Conservation (phyloP, 495 filamentous ascomycete genomes). For the Thermothielavioides terrestris region DNA sequence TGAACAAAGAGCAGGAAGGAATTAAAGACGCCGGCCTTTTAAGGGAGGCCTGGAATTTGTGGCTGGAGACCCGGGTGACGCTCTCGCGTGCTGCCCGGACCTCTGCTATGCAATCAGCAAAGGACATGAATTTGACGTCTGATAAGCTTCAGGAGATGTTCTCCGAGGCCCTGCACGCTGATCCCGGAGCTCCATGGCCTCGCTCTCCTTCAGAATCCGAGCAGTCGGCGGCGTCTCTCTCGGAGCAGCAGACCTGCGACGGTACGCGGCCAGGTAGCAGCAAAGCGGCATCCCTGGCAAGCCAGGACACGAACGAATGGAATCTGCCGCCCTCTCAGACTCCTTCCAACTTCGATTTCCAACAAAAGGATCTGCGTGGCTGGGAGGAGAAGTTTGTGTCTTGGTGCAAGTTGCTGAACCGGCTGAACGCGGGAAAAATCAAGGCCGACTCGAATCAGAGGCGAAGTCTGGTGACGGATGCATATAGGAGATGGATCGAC, state of each 20-base stretch:
- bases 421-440: constrained; percentile 9
- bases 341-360: constrained; percentile 2
- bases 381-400: constrained; percentile 14
- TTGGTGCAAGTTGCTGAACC: constrained; percentile 16
- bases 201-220: not conserved
- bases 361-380: not conserved
- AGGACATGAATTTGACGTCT: not conserved
- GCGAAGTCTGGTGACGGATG: not conserved
- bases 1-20: constrained; percentile 10
- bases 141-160: constrained; percentile 1
- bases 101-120: not conserved
- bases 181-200: not conserved
- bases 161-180: not conserved
- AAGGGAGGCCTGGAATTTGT: constrained; percentile 15
- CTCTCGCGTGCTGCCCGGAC: not conserved
- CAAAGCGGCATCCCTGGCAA: not conserved
- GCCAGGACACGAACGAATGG: constrained; percentile 5
- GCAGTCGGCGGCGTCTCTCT: not conserved
- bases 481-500: constrained; percentile 15
- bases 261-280: not conserved
- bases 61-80: constrained; percentile 8
- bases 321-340: constrained; percentile 1
- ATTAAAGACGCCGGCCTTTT: constrained; percentile 10
- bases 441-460: not conserved
- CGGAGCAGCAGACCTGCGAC: not conserved